Evolutionary conservation across 75 land plant genomes (phyloP).

Genomic region (Larix kaempferi): DNA sequence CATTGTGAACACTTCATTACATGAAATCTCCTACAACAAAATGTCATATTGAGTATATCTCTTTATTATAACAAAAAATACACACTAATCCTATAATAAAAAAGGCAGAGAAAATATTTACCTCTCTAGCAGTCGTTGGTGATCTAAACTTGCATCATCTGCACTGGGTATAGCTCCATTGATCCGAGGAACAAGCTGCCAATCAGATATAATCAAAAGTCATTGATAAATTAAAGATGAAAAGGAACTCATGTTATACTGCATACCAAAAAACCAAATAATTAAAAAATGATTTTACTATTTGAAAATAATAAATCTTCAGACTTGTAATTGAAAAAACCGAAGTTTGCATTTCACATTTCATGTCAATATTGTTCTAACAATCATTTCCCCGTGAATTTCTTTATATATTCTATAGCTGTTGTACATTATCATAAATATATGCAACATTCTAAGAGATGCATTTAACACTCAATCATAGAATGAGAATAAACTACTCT

Average conservation of each 20-base stretch:
- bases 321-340: neutral
- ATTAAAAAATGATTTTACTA: too few species aligned
- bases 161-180: slow-evolving; percentile 61
- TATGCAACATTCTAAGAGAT: too few species aligned
- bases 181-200: slow-evolving; percentile 71
- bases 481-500: too few species aligned
- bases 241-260: too few species aligned
- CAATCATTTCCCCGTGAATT: too few species aligned
- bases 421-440: too few species aligned
- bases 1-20: neutral
- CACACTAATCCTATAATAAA: neutral
- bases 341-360: too few species aligned
- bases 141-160: slow-evolving; percentile 73
- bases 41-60: slow-evolving; percentile 2
- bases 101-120: slow-evolving; percentile 10
- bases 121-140: slow-evolving; percentile 71
- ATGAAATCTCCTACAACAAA: neutral
- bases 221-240: neutral
- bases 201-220: slow-evolving; percentile 8
- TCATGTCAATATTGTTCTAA: too few species aligned
- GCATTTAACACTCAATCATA: too few species aligned
- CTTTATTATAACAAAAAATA: neutral
- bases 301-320: neutral
- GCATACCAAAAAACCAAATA: too few species aligned
- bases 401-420: too few species aligned